Evolutionary conservation across 2,329 filamentous ascomycete genomes (phyloP), one percentile per base, ranked within the genome.

Genomic region (Ascochyta clinopodiicola): DNA sequence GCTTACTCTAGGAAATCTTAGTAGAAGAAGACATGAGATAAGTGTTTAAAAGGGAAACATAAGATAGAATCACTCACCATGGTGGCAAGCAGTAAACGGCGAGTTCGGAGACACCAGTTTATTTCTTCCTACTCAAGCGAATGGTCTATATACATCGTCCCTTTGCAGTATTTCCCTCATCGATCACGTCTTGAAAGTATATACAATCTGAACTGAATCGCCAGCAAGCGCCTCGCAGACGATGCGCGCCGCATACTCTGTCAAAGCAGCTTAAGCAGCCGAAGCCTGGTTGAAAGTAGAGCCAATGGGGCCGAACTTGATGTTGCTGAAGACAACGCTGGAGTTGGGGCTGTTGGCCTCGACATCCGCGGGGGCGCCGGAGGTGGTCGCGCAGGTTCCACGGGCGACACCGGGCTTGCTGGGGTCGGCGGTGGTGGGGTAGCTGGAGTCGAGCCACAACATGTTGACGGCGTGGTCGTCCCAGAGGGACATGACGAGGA

Each of bases 381-480:
- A 74, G 60, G 65, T 61, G n/a, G 61, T 75, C 3, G 66, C 21
- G 68, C 75, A 77, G 44, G 73, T 72, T 57, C 75, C 75, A 61
- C 75, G 72, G 37, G 57, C 70, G 27, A 69, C 51, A 68, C 75
- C 75, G 15, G 69, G 73, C 55, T 65, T 69, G 40, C 25, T 52
- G 15, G 72, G 51, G 61, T 71, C 67, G 29, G 61, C 66, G 47
- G 72, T 68, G 57, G 79, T 78, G 44, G 88, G 87, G 79, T 84
- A 88, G 71, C 78, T 83, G 57, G 83, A 84, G 79, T 91, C 88
- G 66, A 92, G 83, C 89, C 89, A 91, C 67, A 88, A 82, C 88
- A 91, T 91, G 77, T 88, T 82, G 68, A 84, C 77, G 56, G 83
- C 75, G 75, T 89, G 83, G 77, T 90, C 88, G 69, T 89, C 85